phyloP scores from a whole-genome alignment of 2,329 filamentous ascomycete genomes.

The Fusarium sp. region DNA sequence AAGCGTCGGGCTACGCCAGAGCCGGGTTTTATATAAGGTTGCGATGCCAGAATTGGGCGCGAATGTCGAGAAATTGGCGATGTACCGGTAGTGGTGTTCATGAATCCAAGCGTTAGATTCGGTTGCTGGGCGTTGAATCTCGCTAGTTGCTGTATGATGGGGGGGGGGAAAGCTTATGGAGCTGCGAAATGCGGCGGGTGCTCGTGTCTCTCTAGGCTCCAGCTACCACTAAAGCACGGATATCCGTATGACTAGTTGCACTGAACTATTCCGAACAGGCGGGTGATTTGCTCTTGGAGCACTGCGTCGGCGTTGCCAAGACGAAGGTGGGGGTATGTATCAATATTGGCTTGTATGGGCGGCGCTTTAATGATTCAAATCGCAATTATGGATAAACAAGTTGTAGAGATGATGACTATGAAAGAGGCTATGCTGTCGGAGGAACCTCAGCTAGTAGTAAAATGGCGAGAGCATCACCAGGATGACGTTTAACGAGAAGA shows the following conservation, averaged over 20 bases:
- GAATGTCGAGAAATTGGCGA: slow-evolving; percentile 40
- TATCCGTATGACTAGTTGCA: slow-evolving; percentile 17
- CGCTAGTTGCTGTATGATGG: slow-evolving; percentile 21
- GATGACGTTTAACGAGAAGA: slow-evolving; percentile 15
- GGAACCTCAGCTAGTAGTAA: not conserved
- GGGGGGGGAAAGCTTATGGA: slow-evolving; percentile 34
- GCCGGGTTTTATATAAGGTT: slow-evolving; percentile 28
- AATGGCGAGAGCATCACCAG: slow-evolving; percentile 30
- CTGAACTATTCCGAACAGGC: slow-evolving; percentile 14
- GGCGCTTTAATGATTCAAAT: slow-evolving; percentile 5
- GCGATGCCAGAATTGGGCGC: slow-evolving; percentile 35
- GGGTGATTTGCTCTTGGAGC: slow-evolving; percentile 17
- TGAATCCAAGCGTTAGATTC: slow-evolving; percentile 36
- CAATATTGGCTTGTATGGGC: slow-evolving; percentile 1
- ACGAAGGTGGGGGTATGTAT: slow-evolving; percentile 37
- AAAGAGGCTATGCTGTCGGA: slow-evolving; percentile 33
- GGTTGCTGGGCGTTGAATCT: slow-evolving; percentile 21
- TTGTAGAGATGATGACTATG: slow-evolving; percentile 12
- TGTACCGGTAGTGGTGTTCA: slow-evolving; percentile 46
- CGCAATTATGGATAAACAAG: not conserved
- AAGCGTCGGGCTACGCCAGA: slow-evolving; percentile 44
- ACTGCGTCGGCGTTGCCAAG: slow-evolving; percentile 43
- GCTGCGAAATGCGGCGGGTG: slow-evolving; percentile 28
- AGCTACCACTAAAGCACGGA: slow-evolving; percentile 31
- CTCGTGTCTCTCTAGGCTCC: slow-evolving; percentile 30